Conservation (phyloP, 2,329 filamentous ascomycete genomes). For the Hypomyces perniciosus region DNA sequence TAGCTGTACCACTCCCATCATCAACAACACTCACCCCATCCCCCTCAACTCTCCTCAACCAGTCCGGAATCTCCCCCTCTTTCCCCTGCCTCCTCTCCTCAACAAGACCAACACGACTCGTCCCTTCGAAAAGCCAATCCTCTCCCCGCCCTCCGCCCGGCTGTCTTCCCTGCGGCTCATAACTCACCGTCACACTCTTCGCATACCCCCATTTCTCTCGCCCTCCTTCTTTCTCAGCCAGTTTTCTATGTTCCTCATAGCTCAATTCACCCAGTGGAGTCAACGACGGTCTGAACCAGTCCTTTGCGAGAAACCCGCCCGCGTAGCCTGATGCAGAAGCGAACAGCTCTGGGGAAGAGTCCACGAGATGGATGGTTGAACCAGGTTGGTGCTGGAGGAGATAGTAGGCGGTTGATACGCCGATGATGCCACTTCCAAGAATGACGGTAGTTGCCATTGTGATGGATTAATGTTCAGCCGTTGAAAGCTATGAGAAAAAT, state of each 20-base stretch:
- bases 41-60: slow-evolving; percentile 37
- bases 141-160: slow-evolving; percentile 41
- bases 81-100: slow-evolving; percentile 21
- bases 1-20: slow-evolving; percentile 53
- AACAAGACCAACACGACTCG: slow-evolving; percentile 53
- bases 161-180: slow-evolving; percentile 31
- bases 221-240: slow-evolving; percentile 57
- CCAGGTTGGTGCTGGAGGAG: slow-evolving; percentile 46
- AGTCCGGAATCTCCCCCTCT: slow-evolving; percentile 28
- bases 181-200: slow-evolving; percentile 53
- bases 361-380: slow-evolving; percentile 41
- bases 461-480: neutral
- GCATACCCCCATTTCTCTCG: slow-evolving; percentile 45
- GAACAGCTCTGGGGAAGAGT: slow-evolving; percentile 52
- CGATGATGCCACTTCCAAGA: slow-evolving; percentile 65
- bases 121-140: slow-evolving; percentile 61
- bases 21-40: slow-evolving; percentile 57
- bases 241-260: slow-evolving; percentile 59
- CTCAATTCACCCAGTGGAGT: slow-evolving; percentile 59
- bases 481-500: neutral
- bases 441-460: slow-evolving; percentile 53
- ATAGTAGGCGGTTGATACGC: slow-evolving; percentile 66
- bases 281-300: slow-evolving; percentile 61
- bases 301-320: slow-evolving; percentile 65
- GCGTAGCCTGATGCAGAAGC: slow-evolving; percentile 68